Percentiles rank a stretch among this genome's conserved stretches.
Evolutionary conservation across 176 grass and related monocot species (phyloP).

Genomic region (Oryza brachyantha): DNA sequence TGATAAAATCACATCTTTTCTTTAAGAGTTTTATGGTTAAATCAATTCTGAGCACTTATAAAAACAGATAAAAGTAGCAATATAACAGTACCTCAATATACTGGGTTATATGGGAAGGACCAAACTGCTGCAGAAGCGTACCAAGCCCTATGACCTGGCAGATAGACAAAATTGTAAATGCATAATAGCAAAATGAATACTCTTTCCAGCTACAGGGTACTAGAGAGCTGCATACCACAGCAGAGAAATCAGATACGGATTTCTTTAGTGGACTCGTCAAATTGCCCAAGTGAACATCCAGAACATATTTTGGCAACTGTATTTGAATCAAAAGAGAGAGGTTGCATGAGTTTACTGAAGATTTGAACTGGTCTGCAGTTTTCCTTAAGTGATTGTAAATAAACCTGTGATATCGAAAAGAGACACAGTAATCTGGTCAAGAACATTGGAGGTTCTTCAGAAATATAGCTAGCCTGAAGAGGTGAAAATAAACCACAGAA

Average conservation of each 20-base stretch:
- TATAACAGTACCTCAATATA: constrained; percentile 57
- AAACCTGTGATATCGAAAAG: constrained; percentile 81
- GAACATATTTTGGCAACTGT: constrained; percentile 63
- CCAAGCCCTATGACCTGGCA: constrained; percentile 68
- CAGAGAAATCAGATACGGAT: constrained; percentile 57
- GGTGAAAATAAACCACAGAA: constrained; percentile 56
- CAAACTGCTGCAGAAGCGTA: constrained; percentile 61
- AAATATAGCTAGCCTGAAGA: constrained; percentile 61
- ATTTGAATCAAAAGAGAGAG: constrained; percentile 21
- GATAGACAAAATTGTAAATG: constrained; percentile 20
- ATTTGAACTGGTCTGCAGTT: constrained; percentile 4
- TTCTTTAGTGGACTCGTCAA: constrained; percentile 66
- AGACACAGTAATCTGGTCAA: constrained; percentile 55
- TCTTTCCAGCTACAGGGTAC: constrained; percentile 4
- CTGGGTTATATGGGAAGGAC: constrained; percentile 52
- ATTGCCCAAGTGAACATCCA: constrained; percentile 81
- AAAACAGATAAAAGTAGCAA: constrained; percentile 10
- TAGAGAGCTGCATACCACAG: constrained; percentile 45
- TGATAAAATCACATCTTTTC: too few relatives aligned
- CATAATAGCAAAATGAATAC: background rate
- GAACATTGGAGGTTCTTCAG: constrained; percentile 46
- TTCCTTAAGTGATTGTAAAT: constrained; percentile 11
- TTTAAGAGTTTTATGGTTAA: too few relatives aligned
- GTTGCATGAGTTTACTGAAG: background rate
- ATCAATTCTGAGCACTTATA: background rate